These are phyloP conservation scores for Gossypium rotundifolium DNA, from an alignment of 345 rosid genomes.

Conservation along the genomic window DNA sequence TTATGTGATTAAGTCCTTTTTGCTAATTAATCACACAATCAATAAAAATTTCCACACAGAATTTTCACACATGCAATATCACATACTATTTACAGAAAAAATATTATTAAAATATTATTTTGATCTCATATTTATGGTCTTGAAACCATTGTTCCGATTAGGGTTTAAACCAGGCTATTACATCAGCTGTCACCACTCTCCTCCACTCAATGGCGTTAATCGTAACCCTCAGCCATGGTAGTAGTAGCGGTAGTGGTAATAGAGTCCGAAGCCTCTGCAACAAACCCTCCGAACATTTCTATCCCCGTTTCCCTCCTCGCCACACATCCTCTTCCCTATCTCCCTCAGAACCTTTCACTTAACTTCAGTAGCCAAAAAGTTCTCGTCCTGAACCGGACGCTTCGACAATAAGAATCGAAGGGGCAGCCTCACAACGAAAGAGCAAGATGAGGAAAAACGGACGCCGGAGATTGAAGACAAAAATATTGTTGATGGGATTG, in stretches of 20 bases:
- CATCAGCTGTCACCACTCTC: not conserved
- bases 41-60: no score
- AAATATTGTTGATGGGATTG: slow-evolving; percentile 14
- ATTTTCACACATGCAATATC: no score
- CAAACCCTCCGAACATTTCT: slow-evolving; percentile 9
- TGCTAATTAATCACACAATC: no score
- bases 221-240: slow-evolving; percentile 19
- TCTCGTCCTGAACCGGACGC: slow-evolving; percentile 43
- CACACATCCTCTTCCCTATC: slow-evolving; percentile 19
- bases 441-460: slow-evolving; percentile 25
- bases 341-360: slow-evolving; percentile 30
- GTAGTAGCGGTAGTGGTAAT: slow-evolving; percentile 5
- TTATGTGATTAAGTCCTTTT: no score
- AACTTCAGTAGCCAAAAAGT: slow-evolving; percentile 53
- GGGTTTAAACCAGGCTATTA: no score
- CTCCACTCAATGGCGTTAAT: slow-evolving; percentile 51
- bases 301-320: slow-evolving; percentile 15
- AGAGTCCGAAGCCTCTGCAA: slow-evolving; percentile 23
- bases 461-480: slow-evolving; percentile 27
- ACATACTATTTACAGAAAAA: no score
- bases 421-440: slow-evolving; percentile 30
- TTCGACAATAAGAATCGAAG: slow-evolving; percentile 17
- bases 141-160: no score
- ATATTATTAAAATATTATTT: no score
- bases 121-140: no score